phyloP scores from a whole-genome alignment of 2,329 filamentous ascomycete genomes.

The Hypoxylon sp. region DNA sequence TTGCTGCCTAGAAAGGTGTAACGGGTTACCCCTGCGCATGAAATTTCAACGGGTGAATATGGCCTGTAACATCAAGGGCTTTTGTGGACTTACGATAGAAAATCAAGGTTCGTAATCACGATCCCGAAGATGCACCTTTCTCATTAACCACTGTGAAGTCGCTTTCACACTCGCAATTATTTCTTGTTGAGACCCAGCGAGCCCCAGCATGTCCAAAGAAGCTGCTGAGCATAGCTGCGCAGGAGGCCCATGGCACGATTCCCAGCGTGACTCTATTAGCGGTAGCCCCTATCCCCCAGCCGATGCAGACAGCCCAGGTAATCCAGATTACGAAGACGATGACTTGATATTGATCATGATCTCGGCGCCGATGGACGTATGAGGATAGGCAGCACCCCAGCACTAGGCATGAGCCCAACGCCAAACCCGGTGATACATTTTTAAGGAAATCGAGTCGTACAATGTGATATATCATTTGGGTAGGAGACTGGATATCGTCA shows the following conservation, averaged over 20 bases:
- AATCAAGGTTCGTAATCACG: not conserved
- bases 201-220: conserved; percentile 44
- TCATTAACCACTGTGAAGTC: conserved; percentile 15
- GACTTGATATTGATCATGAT: conserved; percentile 47
- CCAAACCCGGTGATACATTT: conserved; percentile 41
- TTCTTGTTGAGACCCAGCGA: conserved; percentile 30
- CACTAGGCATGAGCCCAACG: conserved; percentile 48
- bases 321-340: conserved; percentile 46
- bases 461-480: conserved; percentile 22
- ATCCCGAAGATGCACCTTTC: conserved; percentile 1
- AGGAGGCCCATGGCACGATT: conserved; percentile 48
- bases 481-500: conserved; percentile 27
- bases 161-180: conserved; percentile 6
- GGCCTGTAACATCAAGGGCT: not conserved
- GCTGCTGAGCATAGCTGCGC: conserved; percentile 49
- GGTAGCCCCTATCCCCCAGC: conserved; percentile 42
- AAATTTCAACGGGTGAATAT: conserved; percentile 1
- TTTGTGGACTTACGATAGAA: conserved; percentile 10
- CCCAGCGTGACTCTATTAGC: conserved; percentile 46
- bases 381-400: conserved; percentile 51
- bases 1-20: not conserved
- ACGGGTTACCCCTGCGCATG: not conserved
- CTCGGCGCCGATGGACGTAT: conserved; percentile 46
- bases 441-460: conserved; percentile 30
- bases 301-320: conserved; percentile 44